Evolutionary conservation across 192 early-diverging fungal genomes (phyloP).

Genomic region (Helicostylum pulchrum): DNA sequence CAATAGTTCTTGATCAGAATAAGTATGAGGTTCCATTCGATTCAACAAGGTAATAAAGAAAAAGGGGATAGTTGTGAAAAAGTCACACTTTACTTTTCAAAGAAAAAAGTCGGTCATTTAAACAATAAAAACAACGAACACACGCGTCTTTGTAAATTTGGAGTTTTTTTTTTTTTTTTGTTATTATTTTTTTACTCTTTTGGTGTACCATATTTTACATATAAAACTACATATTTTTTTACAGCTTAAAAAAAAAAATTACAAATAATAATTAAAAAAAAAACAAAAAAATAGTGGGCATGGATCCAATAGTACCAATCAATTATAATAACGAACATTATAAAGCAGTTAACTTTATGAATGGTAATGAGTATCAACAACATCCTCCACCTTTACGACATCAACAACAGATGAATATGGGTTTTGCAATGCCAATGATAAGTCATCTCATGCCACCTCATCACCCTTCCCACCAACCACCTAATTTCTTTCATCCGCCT

Average conservation of each 20-base stretch:
- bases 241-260: not conserved
- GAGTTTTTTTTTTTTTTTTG: not conserved
- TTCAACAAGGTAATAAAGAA: not conserved
- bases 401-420: slow-evolving; percentile 17
- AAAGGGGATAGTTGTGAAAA: not conserved
- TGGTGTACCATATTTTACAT: not conserved
- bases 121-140: too few species aligned
- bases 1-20: not conserved
- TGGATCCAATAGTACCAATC: slow-evolving; percentile 15
- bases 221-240: not conserved
- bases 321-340: slow-evolving; percentile 19
- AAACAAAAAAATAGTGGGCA: not conserved
- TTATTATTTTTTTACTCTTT: not conserved
- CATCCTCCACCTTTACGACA: not conserved
- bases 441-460: slow-evolving; percentile 10
- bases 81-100: not conserved
- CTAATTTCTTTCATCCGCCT: slow-evolving; percentile 13
- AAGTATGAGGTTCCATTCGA: not conserved
- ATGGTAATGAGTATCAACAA: slow-evolving; percentile 2
- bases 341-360: slow-evolving; percentile 11
- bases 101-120: too few species aligned
- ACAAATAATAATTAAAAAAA: not conserved
- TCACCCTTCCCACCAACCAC: slow-evolving; percentile 10
- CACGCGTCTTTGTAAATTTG: too few species aligned
- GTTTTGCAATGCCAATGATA: slow-evolving; percentile 17